A percentile compares a stretch with the other conserved stretches of the same genome.
phyloP scores from a whole-genome alignment of 2,329 filamentous ascomycete species.

The Colletotrichum lentis region DNA sequence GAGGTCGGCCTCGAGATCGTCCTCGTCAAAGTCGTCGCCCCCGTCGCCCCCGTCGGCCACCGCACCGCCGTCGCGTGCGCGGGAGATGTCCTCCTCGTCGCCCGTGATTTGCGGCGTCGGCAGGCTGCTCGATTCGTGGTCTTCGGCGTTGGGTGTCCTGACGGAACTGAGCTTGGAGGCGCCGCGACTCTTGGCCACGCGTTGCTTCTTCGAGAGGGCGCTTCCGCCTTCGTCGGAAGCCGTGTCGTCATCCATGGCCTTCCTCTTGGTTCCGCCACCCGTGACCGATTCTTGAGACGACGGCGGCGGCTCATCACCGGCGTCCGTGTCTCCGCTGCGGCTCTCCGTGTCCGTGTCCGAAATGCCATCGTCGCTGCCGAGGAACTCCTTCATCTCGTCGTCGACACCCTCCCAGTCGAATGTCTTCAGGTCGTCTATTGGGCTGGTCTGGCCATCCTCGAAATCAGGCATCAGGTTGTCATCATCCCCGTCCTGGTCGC shows the following conservation, averaged over 20 bases:
- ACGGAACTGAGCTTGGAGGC: conserved; percentile 58
- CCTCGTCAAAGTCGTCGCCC: conserved; percentile 57
- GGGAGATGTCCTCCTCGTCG: conserved; percentile 51
- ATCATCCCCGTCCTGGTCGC: conserved; percentile 51
- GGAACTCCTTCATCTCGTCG: conserved; percentile 78
- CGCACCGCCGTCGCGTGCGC: conserved; percentile 38
- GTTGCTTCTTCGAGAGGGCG: conserved; percentile 60
- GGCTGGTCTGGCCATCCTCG: conserved; percentile 55
- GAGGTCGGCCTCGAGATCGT: conserved; percentile 65
- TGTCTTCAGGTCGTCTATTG: conserved; percentile 63
- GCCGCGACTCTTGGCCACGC: conserved; percentile 55
- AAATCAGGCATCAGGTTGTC: conserved; percentile 61
- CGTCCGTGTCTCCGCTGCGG: conserved; percentile 34
- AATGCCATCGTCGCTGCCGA: conserved; percentile 64
- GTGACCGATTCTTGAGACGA: conserved; percentile 23
- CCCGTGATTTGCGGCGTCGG: conserved; percentile 53
- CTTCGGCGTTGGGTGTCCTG: conserved; percentile 51
- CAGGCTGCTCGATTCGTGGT: conserved; percentile 49
- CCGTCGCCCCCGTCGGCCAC: conserved; percentile 47
- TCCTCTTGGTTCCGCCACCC: conserved; percentile 34
- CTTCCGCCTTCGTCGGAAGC: conserved; percentile 42
- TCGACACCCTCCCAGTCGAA: conserved; percentile 72
- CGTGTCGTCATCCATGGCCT: conserved; percentile 41
- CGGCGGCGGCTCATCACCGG: conserved; percentile 36
- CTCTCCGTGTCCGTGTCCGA: conserved; percentile 50